Percentiles rank a stretch among this genome's conserved stretches.
These are phyloP conservation scores for Bipolaris oryzae DNA, from an alignment of 2,329 filamentous ascomycete genomes.

Conservation along the genomic window DNA sequence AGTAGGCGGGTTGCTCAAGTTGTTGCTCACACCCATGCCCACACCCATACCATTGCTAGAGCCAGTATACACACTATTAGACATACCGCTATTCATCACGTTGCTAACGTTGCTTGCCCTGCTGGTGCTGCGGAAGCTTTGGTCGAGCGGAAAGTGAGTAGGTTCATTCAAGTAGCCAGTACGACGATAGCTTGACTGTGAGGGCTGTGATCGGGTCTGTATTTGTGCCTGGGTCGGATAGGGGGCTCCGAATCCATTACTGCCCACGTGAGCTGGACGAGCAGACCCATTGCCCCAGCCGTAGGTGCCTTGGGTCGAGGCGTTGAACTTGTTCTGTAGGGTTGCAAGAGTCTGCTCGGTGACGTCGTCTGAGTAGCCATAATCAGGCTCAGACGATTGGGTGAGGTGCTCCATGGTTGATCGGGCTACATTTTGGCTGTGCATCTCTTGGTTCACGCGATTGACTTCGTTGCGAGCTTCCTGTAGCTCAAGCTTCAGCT, in stretches of 20 bases:
- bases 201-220: conserved; percentile 23
- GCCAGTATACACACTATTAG: conserved; percentile 10
- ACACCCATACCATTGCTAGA: conserved; percentile 15
- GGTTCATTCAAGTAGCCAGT: conserved; percentile 47
- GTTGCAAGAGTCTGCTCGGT: conserved; percentile 58
- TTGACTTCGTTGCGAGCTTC: conserved; percentile 73
- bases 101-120: conserved; percentile 21
- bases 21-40: conserved; percentile 17
- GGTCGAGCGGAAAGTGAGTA: conserved; percentile 45
- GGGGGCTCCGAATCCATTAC: conserved; percentile 31
- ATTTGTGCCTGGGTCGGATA: conserved; percentile 25
- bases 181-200: conserved; percentile 36
- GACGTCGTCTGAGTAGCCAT: conserved; percentile 53
- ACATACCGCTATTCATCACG: conserved; percentile 22
- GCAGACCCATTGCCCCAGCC: conserved; percentile 35
- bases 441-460: conserved; percentile 73
- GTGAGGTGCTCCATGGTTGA: conserved; percentile 64
- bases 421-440: conserved; percentile 66
- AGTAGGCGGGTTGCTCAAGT: conserved; percentile 41
- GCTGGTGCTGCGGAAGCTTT: conserved; percentile 36
- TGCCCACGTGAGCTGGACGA: conserved; percentile 32
- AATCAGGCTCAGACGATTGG: conserved; percentile 58
- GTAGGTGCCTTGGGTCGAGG: conserved; percentile 50
- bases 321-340: conserved; percentile 59
- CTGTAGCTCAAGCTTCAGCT: conserved; percentile 73